Evolutionary conservation across 371 early-diverging fungal species (phyloP), one percentile per base, ranked within the genome.

Genomic region (Rhizopus delemar): DNA sequence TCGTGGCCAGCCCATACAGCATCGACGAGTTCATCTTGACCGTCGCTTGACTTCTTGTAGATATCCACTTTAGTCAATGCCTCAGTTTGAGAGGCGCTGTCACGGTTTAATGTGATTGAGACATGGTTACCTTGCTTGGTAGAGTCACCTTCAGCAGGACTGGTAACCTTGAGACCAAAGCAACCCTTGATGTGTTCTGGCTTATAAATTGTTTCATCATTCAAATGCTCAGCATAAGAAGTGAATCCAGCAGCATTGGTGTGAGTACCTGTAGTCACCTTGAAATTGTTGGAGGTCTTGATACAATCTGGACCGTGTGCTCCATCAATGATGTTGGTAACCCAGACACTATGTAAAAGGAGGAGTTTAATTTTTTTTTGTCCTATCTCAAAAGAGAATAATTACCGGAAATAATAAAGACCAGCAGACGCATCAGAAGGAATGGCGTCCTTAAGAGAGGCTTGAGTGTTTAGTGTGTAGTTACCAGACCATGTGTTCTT

Each of bases 201-300:
- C 28, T 68, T 54, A 38, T 59, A 71, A 16, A 52, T 9, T 11
- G 12, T 48, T 29, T 29, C 28, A 38, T 71, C 68, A 52, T 71
- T 57, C 32, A 68, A 46, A 2, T 57, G 29, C 41, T 71, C 55
- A 15, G 54, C 71, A 46, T 78, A 77, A 52, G 73, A 66, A 31
- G 73, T 66, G 36, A 79, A 58, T 38, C 82, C 76, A 51, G 69
- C 71, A 33, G 70, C 80, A 52, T 83, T 84, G 34, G 65, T 58
- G 56, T 82, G 80, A 28, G 77, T 69, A 38, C 73, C 79, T 13
- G 68, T 56, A 46, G 80, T 69, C 22, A 79, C 80, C 68, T 84
- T 84, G 59, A 84, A 82, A 46, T 70, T 70, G 49, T 64, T 65
- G 59, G 83, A 77, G 58, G 69, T 65, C 61, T 84, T 75, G 13